A percentile compares a stretch with the other conserved stretches of the same genome.
These are phyloP conservation scores for Brettanomyces sp. DNA, from an alignment of 805 yeast species.

Conservation along the genomic window DNA sequence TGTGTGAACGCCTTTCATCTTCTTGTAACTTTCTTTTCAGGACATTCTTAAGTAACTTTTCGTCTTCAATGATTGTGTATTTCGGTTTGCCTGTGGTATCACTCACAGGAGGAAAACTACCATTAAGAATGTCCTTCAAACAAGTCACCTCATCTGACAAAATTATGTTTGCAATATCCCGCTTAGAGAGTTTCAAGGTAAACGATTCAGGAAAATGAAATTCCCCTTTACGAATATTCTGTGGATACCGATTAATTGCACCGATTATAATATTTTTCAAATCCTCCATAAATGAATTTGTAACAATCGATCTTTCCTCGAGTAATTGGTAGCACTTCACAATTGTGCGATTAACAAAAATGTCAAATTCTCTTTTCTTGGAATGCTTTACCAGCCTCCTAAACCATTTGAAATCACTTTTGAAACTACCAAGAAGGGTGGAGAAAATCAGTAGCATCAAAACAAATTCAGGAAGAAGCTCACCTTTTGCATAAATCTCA, in stretches of 20 bases:
- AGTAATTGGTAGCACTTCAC: constrained; percentile 55
- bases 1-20: constrained; percentile 20
- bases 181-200: constrained; percentile 12
- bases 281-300: constrained; percentile 24
- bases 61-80: constrained; percentile 45
- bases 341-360: constrained; percentile 37
- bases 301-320: constrained; percentile 37
- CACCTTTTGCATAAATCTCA: constrained; percentile 53
- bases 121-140: constrained; percentile 28
- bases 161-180: constrained; percentile 45
- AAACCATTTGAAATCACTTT: constrained; percentile 24
- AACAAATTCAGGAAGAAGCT: constrained; percentile 48
- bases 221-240: constrained; percentile 5
- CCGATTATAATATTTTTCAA: constrained; percentile 25
- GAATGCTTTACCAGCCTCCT: constrained; percentile 17
- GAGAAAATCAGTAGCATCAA: constrained; percentile 46
- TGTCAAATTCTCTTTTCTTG: constrained; percentile 20
- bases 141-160: constrained; percentile 47
- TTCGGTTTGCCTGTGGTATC: constrained; percentile 15
- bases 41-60: constrained; percentile 48
- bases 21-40: constrained; percentile 37
- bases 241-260: constrained; percentile 42
- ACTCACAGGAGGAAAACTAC: constrained; percentile 12
- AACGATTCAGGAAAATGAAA: constrained; percentile 12
- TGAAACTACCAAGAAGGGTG: constrained; percentile 23